Conservation (phyloP, 345 rosid genomes). For the Arabis alpina region DNA sequence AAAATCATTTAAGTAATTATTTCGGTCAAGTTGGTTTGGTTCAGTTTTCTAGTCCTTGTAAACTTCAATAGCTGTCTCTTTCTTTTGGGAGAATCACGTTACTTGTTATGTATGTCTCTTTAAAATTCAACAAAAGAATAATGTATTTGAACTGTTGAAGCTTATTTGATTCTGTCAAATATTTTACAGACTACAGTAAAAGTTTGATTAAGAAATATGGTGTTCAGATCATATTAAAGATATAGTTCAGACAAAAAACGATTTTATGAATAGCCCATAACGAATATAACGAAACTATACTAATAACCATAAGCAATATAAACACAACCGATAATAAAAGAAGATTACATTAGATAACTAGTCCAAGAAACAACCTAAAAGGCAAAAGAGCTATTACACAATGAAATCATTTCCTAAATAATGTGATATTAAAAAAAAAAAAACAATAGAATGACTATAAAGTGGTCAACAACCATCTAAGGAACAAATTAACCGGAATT, state of each 20-base stretch:
- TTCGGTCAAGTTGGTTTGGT: constrained; percentile 18
- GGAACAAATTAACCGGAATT: constrained; percentile 4
- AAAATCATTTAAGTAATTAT: constrained; percentile 19
- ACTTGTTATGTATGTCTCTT: constrained; percentile 8
- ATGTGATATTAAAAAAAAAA: not conserved
- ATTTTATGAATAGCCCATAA: no score
- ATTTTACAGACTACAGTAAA: no score
- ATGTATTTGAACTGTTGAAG: no score
- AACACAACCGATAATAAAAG: no score
- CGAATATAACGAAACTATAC: no score
- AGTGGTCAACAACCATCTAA: not conserved
- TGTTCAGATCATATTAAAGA: not conserved
- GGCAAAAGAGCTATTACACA: constrained; percentile 3
- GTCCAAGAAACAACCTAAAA: not conserved
- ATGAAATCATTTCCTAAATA: constrained; percentile 9
- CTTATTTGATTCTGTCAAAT: no score
- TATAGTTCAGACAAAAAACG: no score
- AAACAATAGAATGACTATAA: not conserved
- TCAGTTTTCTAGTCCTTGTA: not conserved
- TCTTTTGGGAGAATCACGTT: constrained; percentile 7
- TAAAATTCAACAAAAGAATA: constrained; percentile 4
- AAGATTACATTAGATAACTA: no score
- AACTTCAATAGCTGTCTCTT: not conserved
- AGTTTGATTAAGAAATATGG: not conserved
- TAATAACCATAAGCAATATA: no score